Evolutionary conservation across 2,329 filamentous ascomycete genomes (phyloP).

Genomic region (Aspergillus texensis): DNA sequence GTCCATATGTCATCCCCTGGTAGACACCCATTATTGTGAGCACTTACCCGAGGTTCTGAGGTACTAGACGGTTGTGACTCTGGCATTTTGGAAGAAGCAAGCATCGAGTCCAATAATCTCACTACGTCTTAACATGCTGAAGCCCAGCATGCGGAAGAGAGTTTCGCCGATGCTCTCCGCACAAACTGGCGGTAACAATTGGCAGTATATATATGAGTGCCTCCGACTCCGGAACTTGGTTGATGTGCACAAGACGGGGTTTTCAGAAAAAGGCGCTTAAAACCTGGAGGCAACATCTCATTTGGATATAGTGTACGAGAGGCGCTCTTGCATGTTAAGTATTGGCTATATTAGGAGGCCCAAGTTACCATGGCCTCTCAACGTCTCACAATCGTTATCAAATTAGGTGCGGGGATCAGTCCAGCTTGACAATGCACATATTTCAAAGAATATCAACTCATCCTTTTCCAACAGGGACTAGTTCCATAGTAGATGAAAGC

Average conservation of each 20-base stretch:
- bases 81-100: conserved; percentile 29
- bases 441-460: conserved; percentile 19
- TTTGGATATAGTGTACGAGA: neutral
- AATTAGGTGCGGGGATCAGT: conserved; percentile 39
- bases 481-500: conserved; percentile 96
- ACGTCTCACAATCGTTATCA: conserved; percentile 43
- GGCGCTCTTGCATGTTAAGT: neutral
- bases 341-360: neutral
- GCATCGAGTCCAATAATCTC: neutral
- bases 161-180: conserved; percentile 29
- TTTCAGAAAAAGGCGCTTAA: neutral
- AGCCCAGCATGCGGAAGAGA: neutral
- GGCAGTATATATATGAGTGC: conserved; percentile 31
- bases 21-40: conserved; percentile 39
- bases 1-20: conserved; percentile 47
- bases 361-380: conserved; percentile 27
- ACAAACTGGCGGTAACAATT: conserved; percentile 28
- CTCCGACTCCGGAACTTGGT: neutral
- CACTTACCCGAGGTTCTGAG: conserved; percentile 22
- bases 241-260: neutral
- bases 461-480: conserved; percentile 70
- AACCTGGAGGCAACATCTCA: neutral
- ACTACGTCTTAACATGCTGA: neutral
- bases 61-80: conserved; percentile 29
- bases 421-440: conserved; percentile 8